Evolutionary conservation across 768 basidiomycete genomes (phyloP).

Genomic region (Ephemerocybe angulata): DNA sequence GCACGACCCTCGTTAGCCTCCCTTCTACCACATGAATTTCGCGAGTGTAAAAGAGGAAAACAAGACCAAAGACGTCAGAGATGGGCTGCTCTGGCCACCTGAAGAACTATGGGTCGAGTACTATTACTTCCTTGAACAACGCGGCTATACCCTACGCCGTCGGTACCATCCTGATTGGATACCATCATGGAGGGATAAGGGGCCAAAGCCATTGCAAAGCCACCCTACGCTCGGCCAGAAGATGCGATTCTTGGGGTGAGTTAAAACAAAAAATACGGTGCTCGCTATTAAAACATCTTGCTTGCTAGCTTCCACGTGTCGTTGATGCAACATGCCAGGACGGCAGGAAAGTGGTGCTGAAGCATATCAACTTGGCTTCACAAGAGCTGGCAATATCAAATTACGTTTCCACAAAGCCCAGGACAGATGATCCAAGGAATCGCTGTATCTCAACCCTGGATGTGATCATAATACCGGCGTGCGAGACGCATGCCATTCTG

Average conservation of each 20-base stretch:
- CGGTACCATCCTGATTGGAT: slow-evolving; percentile 9
- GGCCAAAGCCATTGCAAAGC: not conserved
- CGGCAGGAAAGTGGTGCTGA: slow-evolving; percentile 17
- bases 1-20: too few relatives aligned
- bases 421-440: slow-evolving; percentile 18
- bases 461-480: slow-evolving; percentile 3
- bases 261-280: too few relatives aligned
- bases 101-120: not conserved
- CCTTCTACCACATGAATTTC: too few relatives aligned
- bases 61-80: not conserved
- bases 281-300: not conserved
- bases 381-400: slow-evolving; percentile 14
- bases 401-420: slow-evolving; percentile 12
- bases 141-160: slow-evolving; percentile 5
- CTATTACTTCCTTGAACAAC: not conserved
- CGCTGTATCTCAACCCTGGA: slow-evolving; percentile 1
- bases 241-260: not conserved
- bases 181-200: slow-evolving; percentile 1
- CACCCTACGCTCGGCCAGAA: too few relatives aligned
- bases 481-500: slow-evolving; percentile 10
- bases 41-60: too few relatives aligned
- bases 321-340: slow-evolving; percentile 18
- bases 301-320: not conserved
- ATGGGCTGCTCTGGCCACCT: not conserved
- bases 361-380: slow-evolving; percentile 2